Evolutionary conservation across 2,329 filamentous ascomycete genomes (phyloP).

Genomic region (Fusarium proliferatum): DNA sequence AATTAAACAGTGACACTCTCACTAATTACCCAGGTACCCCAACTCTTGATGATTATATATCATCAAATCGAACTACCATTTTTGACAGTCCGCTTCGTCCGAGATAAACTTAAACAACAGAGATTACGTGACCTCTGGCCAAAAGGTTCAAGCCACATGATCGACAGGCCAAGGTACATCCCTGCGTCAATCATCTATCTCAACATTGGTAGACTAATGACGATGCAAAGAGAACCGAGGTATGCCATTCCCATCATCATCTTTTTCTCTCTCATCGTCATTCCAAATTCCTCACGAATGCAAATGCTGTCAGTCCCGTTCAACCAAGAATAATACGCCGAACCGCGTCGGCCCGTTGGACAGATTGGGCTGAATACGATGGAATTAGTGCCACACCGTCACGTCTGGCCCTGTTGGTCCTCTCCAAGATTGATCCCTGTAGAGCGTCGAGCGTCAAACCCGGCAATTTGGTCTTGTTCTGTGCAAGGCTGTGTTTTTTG

Average conservation of each 20-base stretch:
- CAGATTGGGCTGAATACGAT: not conserved
- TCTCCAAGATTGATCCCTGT: slow-evolving; percentile 6
- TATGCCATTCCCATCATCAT: not conserved
- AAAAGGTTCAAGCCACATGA: slow-evolving; percentile 15
- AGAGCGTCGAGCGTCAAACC: not conserved
- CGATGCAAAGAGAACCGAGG: not conserved
- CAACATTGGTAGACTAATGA: not conserved
- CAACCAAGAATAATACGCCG: not conserved
- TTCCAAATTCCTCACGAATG: not conserved
- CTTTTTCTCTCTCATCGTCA: not conserved
- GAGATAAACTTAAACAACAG: not conserved
- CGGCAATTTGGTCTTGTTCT: slow-evolving; percentile 14
- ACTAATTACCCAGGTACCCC: not conserved
- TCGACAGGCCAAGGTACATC: slow-evolving; percentile 14
- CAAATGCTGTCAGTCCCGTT: not conserved
- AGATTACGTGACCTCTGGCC: not conserved
- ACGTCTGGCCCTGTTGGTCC: slow-evolving; percentile 1
- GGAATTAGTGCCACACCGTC: slow-evolving; percentile 20
- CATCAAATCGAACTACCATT: not conserved
- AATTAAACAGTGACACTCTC: not conserved
- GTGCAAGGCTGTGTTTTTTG: slow-evolving; percentile 7
- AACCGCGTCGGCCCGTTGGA: slow-evolving; percentile 20
- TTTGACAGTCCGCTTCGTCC: not conserved
- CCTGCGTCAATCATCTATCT: slow-evolving; percentile 17
- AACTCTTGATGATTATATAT: not conserved